Evolutionary conservation across 495 filamentous ascomycete species (phyloP), one percentile per base, ranked within the genome.

Genomic region (Tuber calosporum): DNA sequence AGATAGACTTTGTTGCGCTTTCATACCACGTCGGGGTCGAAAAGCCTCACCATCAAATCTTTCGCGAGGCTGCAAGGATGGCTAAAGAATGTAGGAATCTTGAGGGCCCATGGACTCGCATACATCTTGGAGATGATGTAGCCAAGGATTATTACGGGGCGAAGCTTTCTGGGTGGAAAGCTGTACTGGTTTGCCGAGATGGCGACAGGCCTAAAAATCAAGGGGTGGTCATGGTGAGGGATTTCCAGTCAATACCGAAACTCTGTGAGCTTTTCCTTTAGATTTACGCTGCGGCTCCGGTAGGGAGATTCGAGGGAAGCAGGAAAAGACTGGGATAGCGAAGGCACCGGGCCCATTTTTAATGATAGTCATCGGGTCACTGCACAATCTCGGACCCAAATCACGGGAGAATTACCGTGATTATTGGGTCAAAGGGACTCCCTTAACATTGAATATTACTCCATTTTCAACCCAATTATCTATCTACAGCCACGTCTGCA

Each of bases 11-110:
- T 71, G 84, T 90, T 1, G 86, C 88, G 37, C 86, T 91, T 66
- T 92, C 90, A 72, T 94, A 93, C 76, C 91, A 93, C 75, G 88
- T 89, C 22, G 92, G 90, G 0, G 82, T 81, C 39, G 87, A 87
- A 77, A 95, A 95, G 82, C 92, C 92, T 1, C 83, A 87, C 77
- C 78, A 72, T 8, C 36, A 82, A 22, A 91, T 94, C 42, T 95
- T 91, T 74, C 83, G 88, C 40, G 86, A 89, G 19, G 90, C 89
- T 1, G 84, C 83, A 73, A 79, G 82, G 1, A 82, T 85, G 75
- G 85, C 86, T 40, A 62, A 42, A n/a, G 62, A 15, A 36, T 19
- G 53, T 7, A 13, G 40, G 11, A 68, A 45, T 66, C 37, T 67
- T 36, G 34, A 58, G 45, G 42, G 45, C 40, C 19, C 74, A 74